Evolutionary conservation across 805 yeast genomes (phyloP).

Genomic region (Komagataella pastoris): DNA sequence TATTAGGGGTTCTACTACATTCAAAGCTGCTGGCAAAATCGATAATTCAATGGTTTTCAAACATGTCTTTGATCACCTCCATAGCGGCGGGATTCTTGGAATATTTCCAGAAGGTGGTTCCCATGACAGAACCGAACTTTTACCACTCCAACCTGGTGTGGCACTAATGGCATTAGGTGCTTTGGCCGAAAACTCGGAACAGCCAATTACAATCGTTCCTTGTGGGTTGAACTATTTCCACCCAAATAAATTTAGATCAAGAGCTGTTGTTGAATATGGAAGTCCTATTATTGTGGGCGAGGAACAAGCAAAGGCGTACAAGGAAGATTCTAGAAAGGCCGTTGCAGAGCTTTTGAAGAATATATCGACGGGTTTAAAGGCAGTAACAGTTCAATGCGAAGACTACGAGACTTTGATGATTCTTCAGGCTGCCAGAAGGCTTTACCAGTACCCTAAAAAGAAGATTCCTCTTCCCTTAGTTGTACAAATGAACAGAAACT

Average conservation of each 20-base stretch:
- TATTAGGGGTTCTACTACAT: slow-evolving; percentile 38
- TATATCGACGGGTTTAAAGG: slow-evolving; percentile 53
- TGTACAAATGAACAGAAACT: slow-evolving; percentile 81
- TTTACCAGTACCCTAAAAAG: slow-evolving; percentile 62
- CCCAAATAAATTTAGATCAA: slow-evolving; percentile 86
- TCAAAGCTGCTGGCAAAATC: slow-evolving; percentile 63
- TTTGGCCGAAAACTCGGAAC: slow-evolving; percentile 55
- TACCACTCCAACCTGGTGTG: slow-evolving; percentile 94
- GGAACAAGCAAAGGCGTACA: slow-evolving; percentile 51
- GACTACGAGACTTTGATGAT: slow-evolving; percentile 86
- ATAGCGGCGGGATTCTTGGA: slow-evolving; percentile 66
- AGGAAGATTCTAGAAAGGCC: slow-evolving; percentile 52
- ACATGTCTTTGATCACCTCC: slow-evolving; percentile 65
- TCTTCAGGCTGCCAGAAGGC: slow-evolving; percentile 83
- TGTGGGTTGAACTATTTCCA: slow-evolving; percentile 97
- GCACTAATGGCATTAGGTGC: slow-evolving; percentile 97
- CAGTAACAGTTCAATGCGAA: slow-evolving; percentile 78
- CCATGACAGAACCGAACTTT: slow-evolving; percentile 85
- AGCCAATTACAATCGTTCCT: slow-evolving; percentile 76
- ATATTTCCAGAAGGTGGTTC: slow-evolving; percentile 99
- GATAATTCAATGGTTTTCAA: slow-evolving; percentile 75
- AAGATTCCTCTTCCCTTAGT: slow-evolving; percentile 70
- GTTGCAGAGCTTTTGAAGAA: slow-evolving; percentile 54
- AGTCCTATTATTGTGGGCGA: slow-evolving; percentile 55
- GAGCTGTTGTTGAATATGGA: slow-evolving; percentile 94